Conservation (phyloP, 306 rosid species). For the Prunus campanulata region DNA sequence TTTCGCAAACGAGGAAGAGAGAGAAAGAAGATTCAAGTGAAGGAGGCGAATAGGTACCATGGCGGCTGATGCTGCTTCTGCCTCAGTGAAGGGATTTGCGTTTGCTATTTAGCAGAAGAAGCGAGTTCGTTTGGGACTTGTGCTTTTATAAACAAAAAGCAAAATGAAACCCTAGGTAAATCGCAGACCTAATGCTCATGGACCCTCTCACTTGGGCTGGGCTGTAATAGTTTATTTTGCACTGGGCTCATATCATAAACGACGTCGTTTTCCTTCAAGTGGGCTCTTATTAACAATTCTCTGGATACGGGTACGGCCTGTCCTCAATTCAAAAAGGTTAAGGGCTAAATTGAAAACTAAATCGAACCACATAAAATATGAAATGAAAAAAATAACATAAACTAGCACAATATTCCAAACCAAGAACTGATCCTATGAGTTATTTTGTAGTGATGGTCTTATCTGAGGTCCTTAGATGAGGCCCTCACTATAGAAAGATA, state of each 20-base stretch:
- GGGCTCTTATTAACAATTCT: not conserved
- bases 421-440: no score
- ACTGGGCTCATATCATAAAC: not conserved
- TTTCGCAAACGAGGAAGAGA: not conserved
- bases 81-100: not conserved
- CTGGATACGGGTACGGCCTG: no score
- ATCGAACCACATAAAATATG: no score
- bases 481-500: no score
- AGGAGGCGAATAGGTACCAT: slow-evolving; percentile 42
- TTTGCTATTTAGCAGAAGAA: not conserved
- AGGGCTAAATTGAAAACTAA: no score
- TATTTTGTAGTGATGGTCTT: no score
- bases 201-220: not conserved
- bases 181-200: not conserved
- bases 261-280: not conserved
- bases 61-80: slow-evolving; percentile 30
- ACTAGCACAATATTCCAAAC: no score
- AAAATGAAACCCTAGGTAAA: not conserved
- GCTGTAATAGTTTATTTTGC: no score
- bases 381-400: no score
- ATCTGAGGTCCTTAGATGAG: no score
- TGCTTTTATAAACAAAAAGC: slow-evolving; percentile 9
- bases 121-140: not conserved
- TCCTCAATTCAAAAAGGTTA: no score
- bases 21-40: no score